Evolutionary conservation across 2,329 filamentous ascomycete genomes (phyloP).

Genomic region (Fusarium sulawesiense): DNA sequence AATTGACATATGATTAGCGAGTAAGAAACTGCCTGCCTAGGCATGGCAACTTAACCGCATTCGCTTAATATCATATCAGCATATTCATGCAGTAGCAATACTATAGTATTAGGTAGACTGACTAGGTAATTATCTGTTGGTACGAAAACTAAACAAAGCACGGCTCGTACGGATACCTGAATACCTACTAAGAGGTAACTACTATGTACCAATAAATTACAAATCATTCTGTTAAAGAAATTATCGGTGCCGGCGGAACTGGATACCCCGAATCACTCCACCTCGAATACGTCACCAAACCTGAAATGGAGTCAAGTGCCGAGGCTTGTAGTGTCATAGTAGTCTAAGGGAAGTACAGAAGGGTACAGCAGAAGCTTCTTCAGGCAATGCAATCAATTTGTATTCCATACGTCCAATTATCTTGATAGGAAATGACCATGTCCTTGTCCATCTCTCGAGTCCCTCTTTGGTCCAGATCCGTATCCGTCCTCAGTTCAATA

Average conservation of each 20-base stretch:
- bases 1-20: conserved; percentile 14
- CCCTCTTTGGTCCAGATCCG: conserved; percentile 15
- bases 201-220: conserved; percentile 9
- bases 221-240: conserved; percentile 9
- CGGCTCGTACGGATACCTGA: not conserved
- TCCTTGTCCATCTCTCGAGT: conserved; percentile 27
- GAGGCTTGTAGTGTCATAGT: conserved; percentile 37
- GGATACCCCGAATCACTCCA: conserved; percentile 33
- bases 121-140: not conserved
- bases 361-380: conserved; percentile 10
- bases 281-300: conserved; percentile 37
- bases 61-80: not conserved
- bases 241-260: conserved; percentile 40
- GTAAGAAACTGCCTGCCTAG: not conserved
- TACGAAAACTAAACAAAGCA: not conserved
- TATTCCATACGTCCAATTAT: not conserved
- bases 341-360: not conserved
- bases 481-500: not conserved
- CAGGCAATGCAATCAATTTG: conserved; percentile 8
- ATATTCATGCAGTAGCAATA: not conserved
- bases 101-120: not conserved
- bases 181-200: not conserved
- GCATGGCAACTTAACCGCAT: conserved; percentile 8
- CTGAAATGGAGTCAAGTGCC: conserved; percentile 38
- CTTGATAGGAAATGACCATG: not conserved